phyloP scores from a whole-genome alignment of 805 yeast genomes.

The Zygosaccharomyces rouxii region DNA sequence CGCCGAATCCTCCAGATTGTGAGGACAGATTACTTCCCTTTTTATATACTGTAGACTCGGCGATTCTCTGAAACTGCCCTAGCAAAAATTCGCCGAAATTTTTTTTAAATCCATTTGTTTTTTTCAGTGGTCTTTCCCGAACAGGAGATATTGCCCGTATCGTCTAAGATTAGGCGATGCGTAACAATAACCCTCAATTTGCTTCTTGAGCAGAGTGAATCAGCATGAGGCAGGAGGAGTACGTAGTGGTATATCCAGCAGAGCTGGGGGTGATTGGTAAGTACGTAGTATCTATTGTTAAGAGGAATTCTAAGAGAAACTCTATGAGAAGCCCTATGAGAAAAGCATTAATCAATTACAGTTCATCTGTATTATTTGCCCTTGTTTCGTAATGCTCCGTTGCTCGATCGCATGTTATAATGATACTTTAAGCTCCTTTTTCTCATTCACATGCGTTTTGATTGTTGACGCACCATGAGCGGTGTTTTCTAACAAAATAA shows the following conservation, averaged over 20 bases:
- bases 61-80: slow-evolving; percentile 2
- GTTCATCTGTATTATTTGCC: neutral
- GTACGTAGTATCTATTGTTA: too few species aligned
- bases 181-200: neutral
- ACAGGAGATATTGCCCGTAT: neutral
- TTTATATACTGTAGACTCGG: slow-evolving; percentile 1
- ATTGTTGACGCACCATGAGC: neutral
- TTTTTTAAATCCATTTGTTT: neutral
- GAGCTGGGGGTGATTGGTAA: neutral
- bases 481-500: neutral
- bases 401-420: neutral
- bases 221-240: neutral
- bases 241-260: neutral
- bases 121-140: neutral
- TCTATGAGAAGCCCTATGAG: too few species aligned
- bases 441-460: neutral
- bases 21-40: neutral
- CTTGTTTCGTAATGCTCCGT: neutral
- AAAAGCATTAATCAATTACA: too few species aligned
- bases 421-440: neutral
- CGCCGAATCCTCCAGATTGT: neutral
- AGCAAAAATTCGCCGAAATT: slow-evolving; percentile 6
- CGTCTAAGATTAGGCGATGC: neutral
- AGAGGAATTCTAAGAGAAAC: too few species aligned
- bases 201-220: neutral